Evolutionary conservation across 768 basidiomycete genomes (phyloP), one percentile per base, ranked within the genome.

Genomic region (Dictyophora rubrovolvata): DNA sequence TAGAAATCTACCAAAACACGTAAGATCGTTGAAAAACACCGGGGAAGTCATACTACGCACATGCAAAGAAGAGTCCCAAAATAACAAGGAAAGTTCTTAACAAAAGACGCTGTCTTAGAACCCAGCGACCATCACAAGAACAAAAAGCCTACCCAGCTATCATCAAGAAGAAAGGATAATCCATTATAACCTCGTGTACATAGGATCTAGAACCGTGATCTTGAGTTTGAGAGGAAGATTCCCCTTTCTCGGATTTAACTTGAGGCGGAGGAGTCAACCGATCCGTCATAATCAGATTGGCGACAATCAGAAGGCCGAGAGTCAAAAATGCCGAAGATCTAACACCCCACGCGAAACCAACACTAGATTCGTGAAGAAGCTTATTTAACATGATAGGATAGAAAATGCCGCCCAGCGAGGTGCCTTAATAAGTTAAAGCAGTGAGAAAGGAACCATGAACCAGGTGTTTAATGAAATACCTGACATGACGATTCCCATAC

Each of bases 341-440:
- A n/a, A 78, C 78, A 33, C 78, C 73, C 34, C 70, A 73, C 14
- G 69, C 71, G 48, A 82, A 76, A 2, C 84, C 81, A 16, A 77
- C 70, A n/a, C 28, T 28, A 1, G 63, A 63, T 3, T 37, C 56
- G 50, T 65, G 54, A 36, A 72, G 61, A 21, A 76, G 70, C 42
- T 76, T 72, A 65, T 87, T 86, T 20, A 87, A 71, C 72, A 85
- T 76, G 63, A 85, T 82, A 2, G 83, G 81, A 59, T 84, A 82
- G 9, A 86, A 64, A 21, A 80, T 73, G 11, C 81, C 83, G 2
- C 85, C 85, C 14, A 83, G 65, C 17, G 78, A 81, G 18, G 82
- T 76, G 21, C 77, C 56, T 57, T 47, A 37, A 20, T 53, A 53
- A 10, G 36, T 53, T n/a, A 11, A 17, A 28, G n/a, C 11, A 34